phyloP scores from a whole-genome alignment of 805 yeast genomes.

The Alloascoidea hylecoeti region DNA sequence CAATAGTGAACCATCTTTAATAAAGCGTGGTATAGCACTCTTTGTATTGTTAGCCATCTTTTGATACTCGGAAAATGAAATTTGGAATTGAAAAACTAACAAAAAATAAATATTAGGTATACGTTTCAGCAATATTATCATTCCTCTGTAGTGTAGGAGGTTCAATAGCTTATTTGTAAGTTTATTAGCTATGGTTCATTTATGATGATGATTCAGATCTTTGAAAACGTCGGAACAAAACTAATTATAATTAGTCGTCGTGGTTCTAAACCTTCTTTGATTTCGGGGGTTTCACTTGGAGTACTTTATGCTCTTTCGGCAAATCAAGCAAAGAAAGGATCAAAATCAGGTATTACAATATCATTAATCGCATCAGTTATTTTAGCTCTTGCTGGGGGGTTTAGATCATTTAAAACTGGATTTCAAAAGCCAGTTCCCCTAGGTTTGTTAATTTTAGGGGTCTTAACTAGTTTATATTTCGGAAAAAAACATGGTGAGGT shows the following conservation, averaged over 20 bases:
- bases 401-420: background rate
- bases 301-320: background rate
- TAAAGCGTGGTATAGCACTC: no score
- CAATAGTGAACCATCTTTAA: no score
- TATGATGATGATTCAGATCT: no score
- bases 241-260: no score
- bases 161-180: background rate
- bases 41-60: no score
- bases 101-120: background rate
- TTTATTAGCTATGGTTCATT: background rate
- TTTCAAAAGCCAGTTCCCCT: background rate
- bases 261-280: background rate
- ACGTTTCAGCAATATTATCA: background rate
- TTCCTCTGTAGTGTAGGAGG: conserved; percentile 1
- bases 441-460: background rate
- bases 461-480: background rate
- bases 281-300: background rate
- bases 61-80: no score
- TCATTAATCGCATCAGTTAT: background rate
- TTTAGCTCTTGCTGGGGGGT: background rate
- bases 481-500: no score
- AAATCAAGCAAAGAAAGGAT: background rate
- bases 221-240: no score
- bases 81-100: background rate
- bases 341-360: background rate